Conservation (phyloP, 805 yeast species). For the Candida railenensis region DNA sequence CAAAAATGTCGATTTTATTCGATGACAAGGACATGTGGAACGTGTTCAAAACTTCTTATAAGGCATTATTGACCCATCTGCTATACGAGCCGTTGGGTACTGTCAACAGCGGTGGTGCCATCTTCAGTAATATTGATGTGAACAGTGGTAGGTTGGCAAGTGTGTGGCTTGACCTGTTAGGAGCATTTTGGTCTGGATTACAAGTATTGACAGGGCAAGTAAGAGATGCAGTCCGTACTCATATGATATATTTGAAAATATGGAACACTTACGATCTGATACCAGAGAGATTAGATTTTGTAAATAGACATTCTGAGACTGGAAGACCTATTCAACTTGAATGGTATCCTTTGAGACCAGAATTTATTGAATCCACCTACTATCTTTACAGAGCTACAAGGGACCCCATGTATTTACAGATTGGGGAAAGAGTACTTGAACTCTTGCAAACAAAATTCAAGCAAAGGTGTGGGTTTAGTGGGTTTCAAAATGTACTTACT, state of each 20-base stretch:
- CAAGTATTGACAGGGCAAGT: constrained; percentile 78
- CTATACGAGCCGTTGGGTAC: background rate
- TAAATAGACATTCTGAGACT: constrained; percentile 13
- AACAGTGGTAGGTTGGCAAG: constrained; percentile 49
- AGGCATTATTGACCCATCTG: constrained; percentile 49
- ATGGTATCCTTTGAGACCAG: constrained; percentile 95
- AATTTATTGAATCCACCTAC: constrained; percentile 86
- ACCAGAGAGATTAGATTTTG: constrained; percentile 83
- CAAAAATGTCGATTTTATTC: constrained; percentile 73
- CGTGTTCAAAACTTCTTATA: constrained; percentile 48
- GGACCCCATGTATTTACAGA: constrained; percentile 78
- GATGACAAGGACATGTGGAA: constrained; percentile 63
- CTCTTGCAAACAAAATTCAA: constrained; percentile 53
- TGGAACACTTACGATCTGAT: constrained; percentile 81
- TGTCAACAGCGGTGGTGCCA: constrained; percentile 27
- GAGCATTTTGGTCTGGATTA: constrained; percentile 88
- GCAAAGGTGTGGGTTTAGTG: constrained; percentile 78
- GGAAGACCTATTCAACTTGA: constrained; percentile 55
- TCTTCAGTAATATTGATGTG: constrained; percentile 59
- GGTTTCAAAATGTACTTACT: constrained; percentile 64
- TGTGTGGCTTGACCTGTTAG: constrained; percentile 80
- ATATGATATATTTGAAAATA: constrained; percentile 63
- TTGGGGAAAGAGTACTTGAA: constrained; percentile 65
- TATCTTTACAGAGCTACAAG: constrained; percentile 77
- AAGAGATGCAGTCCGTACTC: constrained; percentile 59